Conservation (phyloP, 306 rosid species). For the Casuarina glauca region DNA sequence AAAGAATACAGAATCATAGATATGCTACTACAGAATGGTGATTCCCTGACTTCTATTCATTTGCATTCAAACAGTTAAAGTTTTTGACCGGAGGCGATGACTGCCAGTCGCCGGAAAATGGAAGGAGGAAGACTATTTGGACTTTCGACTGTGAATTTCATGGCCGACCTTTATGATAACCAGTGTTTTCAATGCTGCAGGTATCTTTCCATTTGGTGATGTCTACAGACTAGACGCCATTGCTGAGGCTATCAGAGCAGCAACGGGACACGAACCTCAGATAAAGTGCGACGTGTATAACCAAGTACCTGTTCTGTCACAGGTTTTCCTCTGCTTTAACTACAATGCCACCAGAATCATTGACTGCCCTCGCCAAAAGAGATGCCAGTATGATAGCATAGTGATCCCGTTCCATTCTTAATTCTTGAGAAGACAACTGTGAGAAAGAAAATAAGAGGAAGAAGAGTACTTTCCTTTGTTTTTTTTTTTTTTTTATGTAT, state of each 20-base stretch:
- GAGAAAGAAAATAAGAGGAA: not conserved
- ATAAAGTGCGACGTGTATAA: conserved; percentile 20
- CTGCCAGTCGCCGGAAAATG: too few species aligned
- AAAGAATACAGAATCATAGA: conserved; percentile 10
- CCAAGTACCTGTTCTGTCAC: conserved; percentile 26
- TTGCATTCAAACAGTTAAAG: not conserved
- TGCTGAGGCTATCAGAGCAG: conserved; percentile 8
- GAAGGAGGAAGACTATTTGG: too few species aligned
- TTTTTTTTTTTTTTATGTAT: not conserved
- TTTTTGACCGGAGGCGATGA: too few species aligned
- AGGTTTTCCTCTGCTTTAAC: conserved; percentile 27
- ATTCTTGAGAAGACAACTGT: not conserved
- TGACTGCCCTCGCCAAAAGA: conserved; percentile 18
- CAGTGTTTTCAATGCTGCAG: conserved; percentile 1
- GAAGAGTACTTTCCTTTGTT: not conserved
- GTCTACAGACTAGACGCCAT: conserved; percentile 16
- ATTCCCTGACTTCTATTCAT: not conserved
- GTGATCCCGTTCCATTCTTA: conserved; percentile 20
- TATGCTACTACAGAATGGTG: conserved; percentile 25
- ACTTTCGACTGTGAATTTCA: too few species aligned
- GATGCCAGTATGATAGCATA: conserved; percentile 16
- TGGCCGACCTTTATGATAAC: not conserved
- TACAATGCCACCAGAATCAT: conserved; percentile 16
- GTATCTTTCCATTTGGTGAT: conserved; percentile 23
- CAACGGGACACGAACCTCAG: conserved; percentile 27